Percentiles rank a stretch among this genome's conserved stretches.
Evolutionary conservation across 179 eudicot species (phyloP).

Genomic region (Gypsophila paniculata): DNA sequence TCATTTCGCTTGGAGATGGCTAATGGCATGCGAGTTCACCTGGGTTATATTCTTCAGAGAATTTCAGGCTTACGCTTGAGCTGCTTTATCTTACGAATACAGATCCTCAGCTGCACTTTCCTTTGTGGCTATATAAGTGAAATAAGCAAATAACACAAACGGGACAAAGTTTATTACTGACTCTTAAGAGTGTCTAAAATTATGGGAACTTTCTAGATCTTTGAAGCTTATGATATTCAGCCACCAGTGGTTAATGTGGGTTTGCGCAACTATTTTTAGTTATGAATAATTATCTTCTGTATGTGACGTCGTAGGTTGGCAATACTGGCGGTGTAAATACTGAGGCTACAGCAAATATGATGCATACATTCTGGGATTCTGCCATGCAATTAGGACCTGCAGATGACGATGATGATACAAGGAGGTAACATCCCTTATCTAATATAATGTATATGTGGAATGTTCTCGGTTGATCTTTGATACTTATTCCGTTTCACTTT

Average conservation of each 20-base stretch:
- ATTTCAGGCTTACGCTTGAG: neutral
- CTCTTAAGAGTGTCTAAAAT: neutral
- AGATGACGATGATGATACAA: conserved; percentile 75
- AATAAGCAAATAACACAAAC: neutral
- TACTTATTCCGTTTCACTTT: neutral
- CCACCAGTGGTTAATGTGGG: neutral
- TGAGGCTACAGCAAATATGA: conserved; percentile 67
- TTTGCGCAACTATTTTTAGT: neutral
- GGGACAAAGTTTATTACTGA: neutral
- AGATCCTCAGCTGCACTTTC: neutral
- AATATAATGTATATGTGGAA: neutral
- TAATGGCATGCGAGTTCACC: neutral
- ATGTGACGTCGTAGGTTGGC: conserved; percentile 32
- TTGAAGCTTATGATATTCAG: neutral
- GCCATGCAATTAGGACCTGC: conserved; percentile 60
- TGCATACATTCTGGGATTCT: conserved; percentile 97
- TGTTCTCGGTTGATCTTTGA: conserved; percentile 3
- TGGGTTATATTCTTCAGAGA: neutral
- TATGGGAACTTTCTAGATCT: neutral
- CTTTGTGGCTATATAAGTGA: neutral
- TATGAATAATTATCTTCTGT: neutral
- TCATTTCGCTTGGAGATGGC: neutral
- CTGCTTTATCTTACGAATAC: neutral
- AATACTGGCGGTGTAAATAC: conserved; percentile 56
- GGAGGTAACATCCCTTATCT: conserved; percentile 43